Percentiles rank a stretch among this genome's conserved stretches.
Evolutionary conservation across 257 asterid genomes (phyloP).

Genomic region (Sherardia arvensis): DNA sequence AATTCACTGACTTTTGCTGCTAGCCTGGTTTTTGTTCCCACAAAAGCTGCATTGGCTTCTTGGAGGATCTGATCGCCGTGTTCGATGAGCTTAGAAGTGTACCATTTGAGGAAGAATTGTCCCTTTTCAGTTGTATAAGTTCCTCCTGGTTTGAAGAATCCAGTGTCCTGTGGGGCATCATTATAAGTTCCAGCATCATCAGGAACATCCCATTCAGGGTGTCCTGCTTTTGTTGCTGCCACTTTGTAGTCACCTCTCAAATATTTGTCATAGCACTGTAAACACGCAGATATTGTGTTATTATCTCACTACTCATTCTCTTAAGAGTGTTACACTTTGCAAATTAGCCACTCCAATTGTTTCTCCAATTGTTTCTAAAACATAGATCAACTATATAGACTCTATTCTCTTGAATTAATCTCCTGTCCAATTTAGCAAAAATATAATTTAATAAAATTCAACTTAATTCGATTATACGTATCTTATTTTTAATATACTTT

Average conservation of each 20-base stretch:
- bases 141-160: constrained; percentile 20
- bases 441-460: no score
- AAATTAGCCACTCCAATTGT: no score
- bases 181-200: constrained; percentile 32
- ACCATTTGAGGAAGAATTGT: constrained; percentile 32
- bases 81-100: constrained; percentile 22
- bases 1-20: constrained; percentile 25
- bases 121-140: constrained; percentile 26
- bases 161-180: constrained; percentile 20
- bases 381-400: no score
- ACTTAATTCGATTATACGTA: no score
- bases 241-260: constrained; percentile 18
- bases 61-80: constrained; percentile 34
- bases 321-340: no score
- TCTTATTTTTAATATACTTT: no score
- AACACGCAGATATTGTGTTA: not conserved
- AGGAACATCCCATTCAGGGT: constrained; percentile 29
- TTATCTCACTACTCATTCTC: no score
- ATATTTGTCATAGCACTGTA: constrained; percentile 36
- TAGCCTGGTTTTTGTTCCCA: constrained; percentile 23
- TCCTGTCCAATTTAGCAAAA: no score
- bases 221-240: constrained; percentile 16
- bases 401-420: no score
- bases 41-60: constrained; percentile 32
- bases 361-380: no score